Base-by-base conservation (phyloP, 164 flowering plant species). In the Aristolochia contorta region DNA sequence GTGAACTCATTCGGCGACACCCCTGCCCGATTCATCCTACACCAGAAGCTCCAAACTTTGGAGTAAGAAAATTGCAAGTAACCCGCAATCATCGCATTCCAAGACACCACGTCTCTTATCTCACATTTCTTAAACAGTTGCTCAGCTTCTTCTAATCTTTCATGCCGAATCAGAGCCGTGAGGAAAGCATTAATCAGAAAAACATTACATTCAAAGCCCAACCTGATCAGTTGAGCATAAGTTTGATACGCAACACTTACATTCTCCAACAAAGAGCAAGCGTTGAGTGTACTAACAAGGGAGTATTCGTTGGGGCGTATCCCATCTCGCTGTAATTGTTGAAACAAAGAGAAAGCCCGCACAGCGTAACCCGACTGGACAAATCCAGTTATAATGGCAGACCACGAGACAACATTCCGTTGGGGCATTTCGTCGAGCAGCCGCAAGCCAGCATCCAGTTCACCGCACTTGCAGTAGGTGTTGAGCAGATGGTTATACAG, bases 41-140 rank as follows among this genome's bases (percentile, higher is more conserved):
- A 69, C 89, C 91, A 89, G 23, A 89, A 79, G 2, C 61, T 30
- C 4, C 88, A 84, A 3, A 81, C 53, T 24, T 73, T 62, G 0
- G 62, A 41, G 53, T 65, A 78, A 16, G 67, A 72, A 32, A 65
- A 67, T 65, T 82, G 79, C 82, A 82, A 65, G 63, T 74, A 82
- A 21, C 92, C 97, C 1, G 78, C 80, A 54, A 89, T 68, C 75
- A 89, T 73, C 0, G 88, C 78, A 70, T 89, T 89, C 95, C 94
- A 85, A 5, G 91, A 74, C 51, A 89, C 88, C 25, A 73, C 65
- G 66, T 89, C 96, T 52, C 67, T 86, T 33, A 41, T 41, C 1
- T 21, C 19, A 21, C 74, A 75, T 22, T 61, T 63, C 57, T 80
- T 78, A 41, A 87, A 89, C 19, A 79, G 69, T 37, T 70, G 69